These are phyloP conservation scores for Arachnopeziza araneosa DNA, from an alignment of 2,329 filamentous ascomycete genomes.

Conservation along the genomic window DNA sequence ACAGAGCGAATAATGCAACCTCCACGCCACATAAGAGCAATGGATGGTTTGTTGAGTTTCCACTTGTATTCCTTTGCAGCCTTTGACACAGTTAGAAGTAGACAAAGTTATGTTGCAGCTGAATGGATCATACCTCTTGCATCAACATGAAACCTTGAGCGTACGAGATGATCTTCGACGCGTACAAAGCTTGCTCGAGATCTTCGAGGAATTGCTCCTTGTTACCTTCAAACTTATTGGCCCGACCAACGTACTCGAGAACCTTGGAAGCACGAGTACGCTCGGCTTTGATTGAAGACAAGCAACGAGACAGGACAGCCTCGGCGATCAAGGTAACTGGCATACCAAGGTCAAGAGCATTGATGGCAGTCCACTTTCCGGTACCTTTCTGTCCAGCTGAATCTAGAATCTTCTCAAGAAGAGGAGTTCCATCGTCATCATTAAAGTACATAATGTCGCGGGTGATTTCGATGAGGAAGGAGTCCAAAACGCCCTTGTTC, in stretches of 20 bases:
- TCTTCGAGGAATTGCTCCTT: constrained; percentile 91
- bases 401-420: constrained; percentile 99
- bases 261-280: constrained; percentile 74
- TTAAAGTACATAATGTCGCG: constrained; percentile 98
- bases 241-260: constrained; percentile 69
- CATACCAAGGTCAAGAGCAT: constrained; percentile 96
- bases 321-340: constrained; percentile 97
- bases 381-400: constrained; percentile 99
- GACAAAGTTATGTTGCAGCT: background rate
- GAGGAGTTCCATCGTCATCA: constrained; percentile 82
- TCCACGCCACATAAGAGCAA: constrained; percentile 99
- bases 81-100: constrained; percentile 39
- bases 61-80: constrained; percentile 92
- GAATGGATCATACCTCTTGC: constrained; percentile 67
- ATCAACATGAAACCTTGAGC: constrained; percentile 99
- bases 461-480: constrained; percentile 99
- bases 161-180: constrained; percentile 99
- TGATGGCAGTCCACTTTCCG: constrained; percentile 99
- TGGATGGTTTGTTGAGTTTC: constrained; percentile 99
- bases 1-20: constrained; percentile 99
- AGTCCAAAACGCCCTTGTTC: constrained; percentile 98
- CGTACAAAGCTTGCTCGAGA: constrained; percentile 97
- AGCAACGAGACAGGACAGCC: constrained; percentile 89
- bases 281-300: constrained; percentile 92
- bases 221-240: constrained; percentile 79